Evolutionary conservation across 148 eudicot species (phyloP).

Genomic region (Vaccinium macrocarpon): DNA sequence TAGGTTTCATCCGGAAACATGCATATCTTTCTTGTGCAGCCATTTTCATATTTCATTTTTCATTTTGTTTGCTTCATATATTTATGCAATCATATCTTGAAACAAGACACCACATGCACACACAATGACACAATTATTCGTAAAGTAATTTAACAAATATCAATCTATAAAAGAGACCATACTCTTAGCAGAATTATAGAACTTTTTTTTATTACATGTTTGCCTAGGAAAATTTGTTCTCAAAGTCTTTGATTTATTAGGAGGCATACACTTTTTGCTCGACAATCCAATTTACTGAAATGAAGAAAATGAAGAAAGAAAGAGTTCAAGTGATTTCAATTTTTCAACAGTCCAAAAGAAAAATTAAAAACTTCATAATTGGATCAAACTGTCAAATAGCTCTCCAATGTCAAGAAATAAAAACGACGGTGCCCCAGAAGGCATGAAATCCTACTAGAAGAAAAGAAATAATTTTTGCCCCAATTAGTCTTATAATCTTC

Average conservation of each 20-base stretch:
- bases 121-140: neutral
- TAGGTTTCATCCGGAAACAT: neutral
- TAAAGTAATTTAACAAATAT: neutral
- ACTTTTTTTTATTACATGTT: neutral
- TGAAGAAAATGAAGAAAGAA: neutral
- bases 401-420: neutral
- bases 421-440: neutral
- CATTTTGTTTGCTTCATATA: neutral
- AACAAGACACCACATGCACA: neutral
- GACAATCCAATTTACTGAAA: neutral
- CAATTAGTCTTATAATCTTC: neutral
- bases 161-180: neutral
- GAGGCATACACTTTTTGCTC: neutral
- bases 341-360: neutral
- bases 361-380: neutral
- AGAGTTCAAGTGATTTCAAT: neutral
- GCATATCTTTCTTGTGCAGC: neutral
- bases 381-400: neutral
- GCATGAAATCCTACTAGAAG: neutral
- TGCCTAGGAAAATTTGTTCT: neutral
- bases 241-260: neutral
- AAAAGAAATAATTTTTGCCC: neutral
- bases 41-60: neutral
- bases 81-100: neutral
- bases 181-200: too few relatives aligned